Conservation (phyloP, 2,329 filamentous ascomycete genomes). For the Fonsecaea monophora region DNA sequence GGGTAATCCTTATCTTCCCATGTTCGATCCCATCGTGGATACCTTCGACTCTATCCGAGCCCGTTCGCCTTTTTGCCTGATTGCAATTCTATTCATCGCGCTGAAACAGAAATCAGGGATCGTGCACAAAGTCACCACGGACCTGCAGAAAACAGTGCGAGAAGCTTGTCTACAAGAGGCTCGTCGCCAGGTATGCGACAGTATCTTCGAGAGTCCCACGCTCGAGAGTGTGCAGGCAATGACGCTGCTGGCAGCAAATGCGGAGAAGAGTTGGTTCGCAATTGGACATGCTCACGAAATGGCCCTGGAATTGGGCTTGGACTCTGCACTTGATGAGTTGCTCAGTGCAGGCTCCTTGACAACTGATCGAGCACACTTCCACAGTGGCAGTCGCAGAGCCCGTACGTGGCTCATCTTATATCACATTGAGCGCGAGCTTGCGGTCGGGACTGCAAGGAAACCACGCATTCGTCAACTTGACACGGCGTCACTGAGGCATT, state of each 20-base stretch:
- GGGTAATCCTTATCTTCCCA: constrained; percentile 4
- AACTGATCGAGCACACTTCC: not conserved
- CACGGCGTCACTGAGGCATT: not conserved
- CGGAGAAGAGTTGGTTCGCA: constrained; percentile 9
- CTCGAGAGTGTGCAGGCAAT: constrained; percentile 14
- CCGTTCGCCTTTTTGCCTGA: constrained; percentile 13
- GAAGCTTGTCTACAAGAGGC: constrained; percentile 1
- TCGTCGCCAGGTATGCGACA: not conserved
- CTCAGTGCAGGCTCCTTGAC: not conserved
- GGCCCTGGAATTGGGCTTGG: constrained; percentile 1
- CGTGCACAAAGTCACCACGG: not conserved
- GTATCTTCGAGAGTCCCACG: constrained; percentile 1
- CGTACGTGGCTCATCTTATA: constrained; percentile 1
- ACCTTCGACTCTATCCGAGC: constrained; percentile 14
- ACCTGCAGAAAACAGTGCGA: not conserved
- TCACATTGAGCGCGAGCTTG: not conserved
- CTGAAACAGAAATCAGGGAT: not conserved
- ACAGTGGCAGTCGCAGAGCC: not conserved
- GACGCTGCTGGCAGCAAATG: constrained; percentile 7
- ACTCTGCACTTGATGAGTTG: not conserved
- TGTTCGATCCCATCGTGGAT: constrained; percentile 13
- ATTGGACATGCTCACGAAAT: constrained; percentile 8
- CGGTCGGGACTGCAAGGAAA: not conserved
- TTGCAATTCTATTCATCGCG: constrained; percentile 3
- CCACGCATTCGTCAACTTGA: not conserved